A percentile compares a stretch with the other conserved stretches of the same genome.
phyloP scores from a whole-genome alignment of 768 basidiomycete species.

The Rhizopogon vesiculosus region DNA sequence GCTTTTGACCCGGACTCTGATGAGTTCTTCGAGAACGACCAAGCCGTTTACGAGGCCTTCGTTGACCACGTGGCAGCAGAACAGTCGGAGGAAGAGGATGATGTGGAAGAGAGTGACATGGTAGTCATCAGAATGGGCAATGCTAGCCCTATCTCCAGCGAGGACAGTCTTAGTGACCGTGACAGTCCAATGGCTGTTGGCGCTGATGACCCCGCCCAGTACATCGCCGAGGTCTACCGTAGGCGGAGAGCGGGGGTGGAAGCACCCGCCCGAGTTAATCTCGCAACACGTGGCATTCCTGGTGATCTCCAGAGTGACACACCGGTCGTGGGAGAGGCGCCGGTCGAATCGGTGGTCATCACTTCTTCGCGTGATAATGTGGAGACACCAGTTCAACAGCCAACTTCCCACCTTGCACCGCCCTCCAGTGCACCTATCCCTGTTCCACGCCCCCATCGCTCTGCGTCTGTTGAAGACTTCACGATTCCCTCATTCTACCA shows the following conservation, averaged over 20 bases:
- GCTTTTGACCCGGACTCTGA: conserved; percentile 80
- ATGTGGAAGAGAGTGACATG: conserved; percentile 30
- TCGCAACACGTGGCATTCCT: conserved; percentile 12
- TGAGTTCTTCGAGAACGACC: conserved; percentile 60
- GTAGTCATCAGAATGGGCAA: conserved; percentile 24
- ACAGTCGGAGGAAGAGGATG: conserved; percentile 8
- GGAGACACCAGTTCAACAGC: neutral
- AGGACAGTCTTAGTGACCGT: conserved; percentile 39
- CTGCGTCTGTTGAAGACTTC: conserved; percentile 16
- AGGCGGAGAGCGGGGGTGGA: conserved; percentile 18
- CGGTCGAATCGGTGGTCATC: neutral
- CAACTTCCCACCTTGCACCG: conserved; percentile 3
- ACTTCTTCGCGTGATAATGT: neutral
- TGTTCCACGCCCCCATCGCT: conserved; percentile 19
- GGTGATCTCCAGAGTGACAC: conserved; percentile 7
- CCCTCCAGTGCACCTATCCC: conserved; percentile 24
- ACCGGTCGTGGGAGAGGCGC: neutral
- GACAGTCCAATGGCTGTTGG: conserved; percentile 46
- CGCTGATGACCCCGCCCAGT: conserved; percentile 36
- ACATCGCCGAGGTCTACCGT: conserved; percentile 34
- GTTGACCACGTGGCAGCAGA: conserved; percentile 33
- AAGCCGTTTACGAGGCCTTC: conserved; percentile 62
- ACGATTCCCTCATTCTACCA: conserved; percentile 1
- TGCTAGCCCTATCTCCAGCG: conserved; percentile 34
- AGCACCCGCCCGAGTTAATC: conserved; percentile 15